phyloP scores from a whole-genome alignment of 495 filamentous ascomycete species.

The Daldinia vernicosa region DNA sequence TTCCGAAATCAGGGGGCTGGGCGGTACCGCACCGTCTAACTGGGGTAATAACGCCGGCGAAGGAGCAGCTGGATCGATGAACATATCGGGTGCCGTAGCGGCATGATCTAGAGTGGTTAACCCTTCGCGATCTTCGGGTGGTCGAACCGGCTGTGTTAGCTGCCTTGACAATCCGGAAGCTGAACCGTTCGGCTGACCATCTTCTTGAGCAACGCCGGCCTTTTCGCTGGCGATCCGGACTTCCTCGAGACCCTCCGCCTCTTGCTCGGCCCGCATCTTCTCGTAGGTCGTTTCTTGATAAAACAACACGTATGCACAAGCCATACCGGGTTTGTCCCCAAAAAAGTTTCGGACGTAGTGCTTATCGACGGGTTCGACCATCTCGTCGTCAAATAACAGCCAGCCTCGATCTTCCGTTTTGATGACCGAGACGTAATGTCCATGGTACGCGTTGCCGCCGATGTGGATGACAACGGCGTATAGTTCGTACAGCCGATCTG shows the following conservation, averaged over 20 bases:
- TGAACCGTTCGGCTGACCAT: slow-evolving; percentile 54
- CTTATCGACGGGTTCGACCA: slow-evolving; percentile 98
- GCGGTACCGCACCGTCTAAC: slow-evolving; percentile 43
- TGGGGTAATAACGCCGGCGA: slow-evolving; percentile 43
- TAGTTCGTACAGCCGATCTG: slow-evolving; percentile 92
- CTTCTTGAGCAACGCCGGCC: slow-evolving; percentile 60
- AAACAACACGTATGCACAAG: slow-evolving; percentile 96
- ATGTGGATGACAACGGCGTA: slow-evolving; percentile 99
- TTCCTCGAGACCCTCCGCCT: slow-evolving; percentile 78
- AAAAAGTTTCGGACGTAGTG: slow-evolving; percentile 98
- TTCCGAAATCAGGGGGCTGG: slow-evolving; percentile 43
- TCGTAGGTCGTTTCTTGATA: slow-evolving; percentile 97
- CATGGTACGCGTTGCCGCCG: slow-evolving; percentile 96
- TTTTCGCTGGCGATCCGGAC: slow-evolving; percentile 65
- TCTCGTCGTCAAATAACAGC: slow-evolving; percentile 96
- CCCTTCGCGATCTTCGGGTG: slow-evolving; percentile 61
- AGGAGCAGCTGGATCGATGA: slow-evolving; percentile 47
- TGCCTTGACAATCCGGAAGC: slow-evolving; percentile 49
- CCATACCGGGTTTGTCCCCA: slow-evolving; percentile 87
- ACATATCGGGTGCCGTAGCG: slow-evolving; percentile 64
- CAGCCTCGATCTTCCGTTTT: slow-evolving; percentile 96
- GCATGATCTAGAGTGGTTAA: slow-evolving; percentile 66
- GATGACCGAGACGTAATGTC: slow-evolving; percentile 96
- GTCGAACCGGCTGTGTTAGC: slow-evolving; percentile 50
- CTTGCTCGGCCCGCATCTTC: slow-evolving; percentile 81